A percentile compares a stretch with the other conserved stretches of the same genome.
These are phyloP conservation scores for Ocimum tenuiflorum DNA, from an alignment of 257 asterid genomes.

Conservation along the genomic window DNA sequence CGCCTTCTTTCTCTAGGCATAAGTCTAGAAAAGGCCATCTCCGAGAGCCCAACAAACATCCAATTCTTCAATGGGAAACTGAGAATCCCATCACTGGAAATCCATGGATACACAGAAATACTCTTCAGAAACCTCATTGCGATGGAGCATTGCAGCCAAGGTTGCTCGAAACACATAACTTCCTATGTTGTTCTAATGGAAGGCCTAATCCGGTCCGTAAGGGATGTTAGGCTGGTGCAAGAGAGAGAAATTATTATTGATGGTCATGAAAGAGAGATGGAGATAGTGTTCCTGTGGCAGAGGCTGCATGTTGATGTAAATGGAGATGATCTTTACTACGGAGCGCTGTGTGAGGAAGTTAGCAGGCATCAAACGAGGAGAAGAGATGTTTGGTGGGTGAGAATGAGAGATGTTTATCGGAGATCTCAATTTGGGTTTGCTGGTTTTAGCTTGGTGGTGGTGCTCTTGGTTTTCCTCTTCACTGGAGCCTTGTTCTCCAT, in stretches of 20 bases:
- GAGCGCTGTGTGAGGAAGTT: slow-evolving; percentile 35
- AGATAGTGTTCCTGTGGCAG: slow-evolving; percentile 25
- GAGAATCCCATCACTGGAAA: slow-evolving; percentile 31
- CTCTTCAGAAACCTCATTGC: slow-evolving; percentile 47
- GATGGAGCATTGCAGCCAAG: slow-evolving; percentile 30
- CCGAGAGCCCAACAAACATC: slow-evolving; percentile 23
- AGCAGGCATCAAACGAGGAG: slow-evolving; percentile 17
- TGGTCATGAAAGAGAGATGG: slow-evolving; percentile 23
- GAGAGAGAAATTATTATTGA: slow-evolving; percentile 25
- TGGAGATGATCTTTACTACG: slow-evolving; percentile 34
- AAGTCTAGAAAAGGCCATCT: slow-evolving; percentile 17
- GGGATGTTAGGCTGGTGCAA: slow-evolving; percentile 33
- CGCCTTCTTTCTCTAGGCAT: slow-evolving; percentile 29
- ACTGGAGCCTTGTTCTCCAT: slow-evolving; percentile 23
- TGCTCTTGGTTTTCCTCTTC: slow-evolving; percentile 27
- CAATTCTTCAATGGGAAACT: slow-evolving; percentile 25
- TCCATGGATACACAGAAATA: slow-evolving; percentile 29
- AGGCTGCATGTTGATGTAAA: slow-evolving; percentile 26
- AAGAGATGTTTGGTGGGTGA: slow-evolving; percentile 21
- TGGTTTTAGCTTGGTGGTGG: slow-evolving; percentile 18
- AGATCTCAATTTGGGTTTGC: slow-evolving; percentile 26
- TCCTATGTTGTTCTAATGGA: slow-evolving; percentile 38
- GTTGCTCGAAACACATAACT: slow-evolving; percentile 29
- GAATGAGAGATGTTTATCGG: slow-evolving; percentile 15
- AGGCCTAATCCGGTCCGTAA: slow-evolving; percentile 20